Base-by-base conservation (phyloP, 23 red algal species). In the Gracilaria gracilis region DNA sequence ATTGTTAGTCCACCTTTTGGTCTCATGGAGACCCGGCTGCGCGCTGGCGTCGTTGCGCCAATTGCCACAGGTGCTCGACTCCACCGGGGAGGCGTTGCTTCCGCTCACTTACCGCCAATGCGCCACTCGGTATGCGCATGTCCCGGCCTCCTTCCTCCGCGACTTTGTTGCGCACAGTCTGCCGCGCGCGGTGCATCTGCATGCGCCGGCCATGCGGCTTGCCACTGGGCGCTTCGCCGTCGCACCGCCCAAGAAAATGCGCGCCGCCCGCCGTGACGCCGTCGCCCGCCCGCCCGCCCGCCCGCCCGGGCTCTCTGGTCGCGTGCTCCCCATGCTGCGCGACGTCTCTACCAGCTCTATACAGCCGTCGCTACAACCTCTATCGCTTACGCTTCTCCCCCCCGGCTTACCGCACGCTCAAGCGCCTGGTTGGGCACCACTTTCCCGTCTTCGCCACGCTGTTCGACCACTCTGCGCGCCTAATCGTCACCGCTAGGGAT, bases 401-500 rank as follows among this genome's bases (percentile, higher is more conserved):
- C 27, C 75, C 20, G 13, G 54, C 71, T 20, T 92, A 48, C 47
- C 75, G 88, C 57, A 69, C 11, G 42, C 66, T 83, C 42, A 92
- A 83, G 61, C 88, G 88, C 23, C 76, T 92, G 25, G 62, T 92
- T 29, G 88, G 88, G 23, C 88, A 92, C 54, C 88, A 92, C 67
- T 47, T 83, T 0, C 88, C 88, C 48, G 88, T 92, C 79, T 92
- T 83, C 67, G 75, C 61, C 47, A 75, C 88, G 25, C 28, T 92
- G 20, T 83, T 92, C 74, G 88, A 82, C 53, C 75, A n/a, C n/a
- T n/a, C n/a, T n/a, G n/a, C n/a, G n/a, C n/a, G n/a, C n/a, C n/a
- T n/a, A n/a, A n/a, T n/a, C 50, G 51, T 92, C 47, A 92, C 94
- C 34, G 94, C 88, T 4, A 77, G 87, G 4, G 94, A 96, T 40